Base-by-base conservation (phyloP, 2,329 filamentous ascomycete species). In the Lecanicillium sp. region DNA sequence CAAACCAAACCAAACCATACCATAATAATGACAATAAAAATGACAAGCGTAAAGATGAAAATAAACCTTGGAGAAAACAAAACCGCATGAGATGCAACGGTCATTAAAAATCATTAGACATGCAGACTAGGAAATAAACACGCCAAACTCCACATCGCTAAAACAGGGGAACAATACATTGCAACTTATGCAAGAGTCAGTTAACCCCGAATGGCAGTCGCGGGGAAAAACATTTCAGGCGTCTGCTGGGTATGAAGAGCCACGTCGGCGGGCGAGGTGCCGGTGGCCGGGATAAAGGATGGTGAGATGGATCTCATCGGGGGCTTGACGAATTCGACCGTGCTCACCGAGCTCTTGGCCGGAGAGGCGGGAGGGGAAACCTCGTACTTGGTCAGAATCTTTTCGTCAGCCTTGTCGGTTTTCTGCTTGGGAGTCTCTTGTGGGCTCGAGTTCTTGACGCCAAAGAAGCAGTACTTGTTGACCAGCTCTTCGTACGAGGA, bases 391-490 rank as follows among this genome's bases (percentile, higher is more conserved):
- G 65, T 63, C 12, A 62, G 59, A 26, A 59, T 54, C 27, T 67
- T 57, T 44, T 54, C 59, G 5, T 70, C 70, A 48, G 17, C n/a
- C n/a, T 24, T 27, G 44, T 47, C 27, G 3, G 20, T n/a, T 15
- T 38, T 20, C 20, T 6, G 17, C 19, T 38, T 38, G 15, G 19
- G 5, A 21, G 36, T 48, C 56, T 65, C 42, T 60, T 64, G 11
- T 26, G 77, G 71, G 50, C 70, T 75, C 35, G 71, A 69, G 58
- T 77, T 77, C 61, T 79, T 80, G 15, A 78, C 79, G 54, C 79
- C 78, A 71, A 82, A 84, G 81, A 97, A 98, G 78, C 93, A 98
- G 77, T 95, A 98, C 75, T 95, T 96, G 75, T 95, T 90, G 67
- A 98, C 86, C 56, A 98, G 79, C 70, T 98, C 93, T 70, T 94